Evolutionary conservation across 2,329 filamentous ascomycete species (phyloP).

Genomic region (Diaporthe ampelina): DNA sequence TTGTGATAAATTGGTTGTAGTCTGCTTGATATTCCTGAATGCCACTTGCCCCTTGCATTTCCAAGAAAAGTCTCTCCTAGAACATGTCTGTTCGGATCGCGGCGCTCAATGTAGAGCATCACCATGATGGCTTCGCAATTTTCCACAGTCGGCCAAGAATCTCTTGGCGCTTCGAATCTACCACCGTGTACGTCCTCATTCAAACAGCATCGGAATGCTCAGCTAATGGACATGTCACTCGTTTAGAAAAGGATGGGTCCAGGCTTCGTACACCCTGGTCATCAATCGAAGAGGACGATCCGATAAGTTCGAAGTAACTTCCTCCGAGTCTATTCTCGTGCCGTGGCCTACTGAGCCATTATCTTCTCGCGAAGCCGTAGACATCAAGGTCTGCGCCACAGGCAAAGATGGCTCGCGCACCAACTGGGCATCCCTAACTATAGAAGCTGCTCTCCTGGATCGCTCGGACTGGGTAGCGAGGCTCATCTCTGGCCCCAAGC

Average conservation of each 20-base stretch:
- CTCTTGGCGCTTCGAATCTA: not conserved
- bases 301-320: not conserved
- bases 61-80: not conserved
- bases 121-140: not conserved
- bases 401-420: not conserved
- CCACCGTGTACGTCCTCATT: not conserved
- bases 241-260: not conserved
- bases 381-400: not conserved
- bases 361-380: not conserved
- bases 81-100: constrained; percentile 8
- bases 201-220: not conserved
- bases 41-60: too few relatives aligned
- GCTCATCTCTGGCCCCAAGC: constrained; percentile 31
- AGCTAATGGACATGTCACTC: not conserved
- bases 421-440: not conserved
- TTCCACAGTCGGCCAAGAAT: not conserved
- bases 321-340: not conserved
- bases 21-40: not conserved
- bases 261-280: not conserved
- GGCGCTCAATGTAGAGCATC: not conserved
- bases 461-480: constrained; percentile 33
- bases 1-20: too few relatives aligned
- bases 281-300: not conserved
- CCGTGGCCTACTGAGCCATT: not conserved
- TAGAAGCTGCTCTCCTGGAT: constrained; percentile 33